Percentiles rank a stretch among this genome's conserved stretches.
Conservation (phyloP, 2,329 filamentous ascomycete species). For the Aspergillus awamori region DNA sequence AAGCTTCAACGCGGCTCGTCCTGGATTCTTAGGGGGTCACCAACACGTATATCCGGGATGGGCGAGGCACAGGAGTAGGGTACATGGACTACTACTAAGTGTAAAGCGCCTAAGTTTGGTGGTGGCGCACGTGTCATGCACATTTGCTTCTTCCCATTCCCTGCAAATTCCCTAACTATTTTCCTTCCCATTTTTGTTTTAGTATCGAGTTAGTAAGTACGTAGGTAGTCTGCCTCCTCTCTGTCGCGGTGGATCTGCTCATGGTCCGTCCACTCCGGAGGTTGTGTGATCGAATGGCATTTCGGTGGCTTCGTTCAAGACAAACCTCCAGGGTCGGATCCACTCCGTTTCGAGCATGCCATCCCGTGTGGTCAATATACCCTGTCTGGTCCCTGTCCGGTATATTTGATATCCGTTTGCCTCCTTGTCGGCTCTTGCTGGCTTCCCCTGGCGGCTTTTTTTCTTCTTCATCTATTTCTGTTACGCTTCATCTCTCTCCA, state of each 20-base stretch:
- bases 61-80: neutral
- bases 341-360: constrained; percentile 24
- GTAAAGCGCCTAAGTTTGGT: neutral
- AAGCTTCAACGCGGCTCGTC: neutral
- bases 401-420: constrained; percentile 13
- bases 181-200: neutral
- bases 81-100: neutral
- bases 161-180: neutral
- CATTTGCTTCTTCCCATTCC: constrained; percentile 1
- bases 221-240: neutral
- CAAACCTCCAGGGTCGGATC: constrained; percentile 19
- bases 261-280: constrained; percentile 10
- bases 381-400: constrained; percentile 14
- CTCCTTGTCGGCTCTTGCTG: constrained; percentile 3
- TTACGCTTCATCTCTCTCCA: neutral
- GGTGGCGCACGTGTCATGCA: constrained; percentile 16
- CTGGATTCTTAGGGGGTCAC: constrained; percentile 7
- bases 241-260: constrained; percentile 7
- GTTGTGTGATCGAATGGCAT: constrained; percentile 17
- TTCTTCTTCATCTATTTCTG: no score
- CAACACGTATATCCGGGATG: no score
- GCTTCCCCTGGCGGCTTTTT: constrained; percentile 9
- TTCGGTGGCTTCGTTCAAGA: constrained; percentile 14
- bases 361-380: constrained; percentile 20
- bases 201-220: neutral